Evolutionary conservation across 2,329 filamentous ascomycete species (phyloP), one percentile per base, ranked within the genome.

Genomic region (Coniochaeta sp.): DNA sequence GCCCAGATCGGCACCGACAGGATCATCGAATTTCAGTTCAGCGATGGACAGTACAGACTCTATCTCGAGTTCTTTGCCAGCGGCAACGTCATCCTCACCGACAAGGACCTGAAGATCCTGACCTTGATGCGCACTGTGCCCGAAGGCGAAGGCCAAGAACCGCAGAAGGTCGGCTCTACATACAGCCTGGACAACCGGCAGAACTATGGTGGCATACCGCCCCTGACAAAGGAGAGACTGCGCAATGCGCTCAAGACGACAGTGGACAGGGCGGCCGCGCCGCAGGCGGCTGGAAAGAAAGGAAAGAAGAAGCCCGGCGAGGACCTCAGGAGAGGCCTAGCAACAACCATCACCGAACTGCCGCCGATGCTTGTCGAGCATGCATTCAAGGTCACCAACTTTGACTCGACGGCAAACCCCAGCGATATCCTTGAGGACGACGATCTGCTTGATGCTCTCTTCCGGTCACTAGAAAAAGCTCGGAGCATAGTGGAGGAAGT

Each of bases 21-120:
- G 58, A 89, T 99, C 62, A 88, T 99, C 58, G 91, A 98, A 72
- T 86, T 99, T 59, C 84, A 89, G 68, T 97, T 99, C 72, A 96
- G 90, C 67, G 92, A 98, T 78, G 95, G 95, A 12, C 82, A 88
- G 66, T 97, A 96, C 71, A 83, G 89, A 47, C 74, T 99, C 24
- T 97, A 91, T 71, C 78, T 99, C 30, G 95, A 99, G 75, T 99
- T 99, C 77, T 99, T 96, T 71, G 93, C 95, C 1, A 90, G 90
- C 58, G 95, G 95, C 54, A 99, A 99, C 71, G 88, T 99, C 62
- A 91, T 99, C 62, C 80, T 99, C 58, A 96, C 95, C 2, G 92
- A 98, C 70, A 83, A 81, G 57, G 88, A 96, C 26, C 78, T 93
- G 58, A 95, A 89, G 63, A 93, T 98, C 59, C 73, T 98, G 38